Conservation (phyloP, 768 basidiomycete species). For the Termitomyces sp. region DNA sequence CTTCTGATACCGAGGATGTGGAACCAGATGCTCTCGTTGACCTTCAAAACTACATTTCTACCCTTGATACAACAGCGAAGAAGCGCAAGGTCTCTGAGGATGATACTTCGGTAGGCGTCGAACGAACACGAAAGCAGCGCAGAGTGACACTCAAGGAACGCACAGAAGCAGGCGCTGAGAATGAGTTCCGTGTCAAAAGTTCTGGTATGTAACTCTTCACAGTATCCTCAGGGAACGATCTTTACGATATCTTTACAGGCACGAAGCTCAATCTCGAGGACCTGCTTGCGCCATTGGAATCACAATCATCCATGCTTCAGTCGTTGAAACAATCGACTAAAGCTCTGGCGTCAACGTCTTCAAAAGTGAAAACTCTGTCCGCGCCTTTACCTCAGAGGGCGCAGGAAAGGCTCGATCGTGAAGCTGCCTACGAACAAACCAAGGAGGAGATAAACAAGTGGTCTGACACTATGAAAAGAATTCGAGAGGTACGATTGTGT, state of each 20-base stretch:
- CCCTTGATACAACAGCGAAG: conserved; percentile 54
- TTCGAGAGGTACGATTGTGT: conserved; percentile 64
- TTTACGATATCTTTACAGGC: conserved; percentile 29
- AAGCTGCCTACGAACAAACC: conserved; percentile 93
- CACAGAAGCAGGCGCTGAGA: conserved; percentile 77
- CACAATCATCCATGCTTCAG: conserved; percentile 55
- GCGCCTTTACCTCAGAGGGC: conserved; percentile 85
- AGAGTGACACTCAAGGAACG: conserved; percentile 63
- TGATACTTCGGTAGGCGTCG: conserved; percentile 17
- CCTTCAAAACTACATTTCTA: conserved; percentile 70
- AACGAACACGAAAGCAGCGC: conserved; percentile 44
- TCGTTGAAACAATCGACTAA: conserved; percentile 72
- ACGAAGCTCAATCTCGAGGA: conserved; percentile 66
- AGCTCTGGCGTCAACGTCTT: conserved; percentile 48
- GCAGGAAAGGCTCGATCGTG: conserved; percentile 87
- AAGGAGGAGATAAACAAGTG: conserved; percentile 93
- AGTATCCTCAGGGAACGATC: neutral
- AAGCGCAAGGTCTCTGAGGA: conserved; percentile 67
- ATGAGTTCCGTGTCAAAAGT: conserved; percentile 66
- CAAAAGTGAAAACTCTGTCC: conserved; percentile 60
- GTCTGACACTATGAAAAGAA: conserved; percentile 87
- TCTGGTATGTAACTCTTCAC: conserved; percentile 35
- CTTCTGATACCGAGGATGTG: conserved; percentile 46
- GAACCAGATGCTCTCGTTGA: conserved; percentile 62
- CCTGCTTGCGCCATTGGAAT: conserved; percentile 68